Conservation (phyloP, 345 rosid genomes). For the Eucalyptus erythrocorys region DNA sequence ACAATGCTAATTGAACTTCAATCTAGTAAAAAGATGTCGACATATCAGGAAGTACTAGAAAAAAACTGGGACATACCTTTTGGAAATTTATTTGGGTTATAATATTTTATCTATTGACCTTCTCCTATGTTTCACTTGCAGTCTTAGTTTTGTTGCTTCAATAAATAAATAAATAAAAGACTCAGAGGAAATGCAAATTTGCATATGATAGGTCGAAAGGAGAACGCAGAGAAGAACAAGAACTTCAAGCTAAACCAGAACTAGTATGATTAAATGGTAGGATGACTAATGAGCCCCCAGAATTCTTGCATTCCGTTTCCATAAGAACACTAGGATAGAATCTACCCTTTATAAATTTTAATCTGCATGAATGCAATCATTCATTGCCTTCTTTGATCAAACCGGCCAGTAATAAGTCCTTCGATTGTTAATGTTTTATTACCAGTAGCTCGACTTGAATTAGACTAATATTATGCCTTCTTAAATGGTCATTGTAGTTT, state of each 20-base stretch:
- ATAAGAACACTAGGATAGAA: neutral
- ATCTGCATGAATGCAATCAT: neutral
- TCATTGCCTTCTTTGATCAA: neutral
- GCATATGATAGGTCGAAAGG: neutral
- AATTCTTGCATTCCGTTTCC: neutral
- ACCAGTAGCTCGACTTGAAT: neutral
- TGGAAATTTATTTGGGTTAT: neutral
- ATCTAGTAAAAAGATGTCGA: neutral
- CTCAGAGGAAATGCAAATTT: neutral
- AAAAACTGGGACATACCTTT: neutral
- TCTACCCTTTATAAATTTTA: neutral
- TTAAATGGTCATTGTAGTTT: neutral
- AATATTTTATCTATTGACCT: neutral
- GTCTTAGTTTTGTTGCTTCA: neutral
- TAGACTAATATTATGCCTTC: neutral
- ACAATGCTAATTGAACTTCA: neutral
- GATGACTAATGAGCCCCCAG: neutral
- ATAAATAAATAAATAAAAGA: neutral
- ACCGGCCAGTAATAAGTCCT: neutral
- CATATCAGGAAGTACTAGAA: neutral
- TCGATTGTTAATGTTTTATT: neutral
- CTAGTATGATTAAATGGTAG: neutral
- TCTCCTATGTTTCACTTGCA: neutral
- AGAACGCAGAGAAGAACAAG: neutral
- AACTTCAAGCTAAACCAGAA: neutral